A percentile compares a stretch with the other conserved stretches of the same genome.
These are phyloP conservation scores for Salix purpurea DNA, from an alignment of 345 rosid genomes.

Conservation along the genomic window DNA sequence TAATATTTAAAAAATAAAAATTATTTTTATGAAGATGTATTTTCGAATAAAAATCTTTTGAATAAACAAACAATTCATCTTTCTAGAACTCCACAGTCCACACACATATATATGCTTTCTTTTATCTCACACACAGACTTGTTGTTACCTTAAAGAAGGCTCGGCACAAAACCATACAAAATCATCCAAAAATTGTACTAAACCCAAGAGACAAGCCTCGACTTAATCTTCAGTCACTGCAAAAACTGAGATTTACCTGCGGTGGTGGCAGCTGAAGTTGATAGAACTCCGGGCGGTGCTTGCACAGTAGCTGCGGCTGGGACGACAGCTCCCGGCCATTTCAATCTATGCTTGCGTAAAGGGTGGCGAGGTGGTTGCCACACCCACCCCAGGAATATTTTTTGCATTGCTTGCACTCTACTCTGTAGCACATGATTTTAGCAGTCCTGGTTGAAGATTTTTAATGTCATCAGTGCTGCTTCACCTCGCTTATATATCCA, in stretches of 20 bases:
- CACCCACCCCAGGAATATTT: slow-evolving; percentile 49
- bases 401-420: slow-evolving; percentile 44
- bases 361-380: slow-evolving; percentile 37
- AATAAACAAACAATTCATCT: too few relatives aligned
- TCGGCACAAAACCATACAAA: slow-evolving; percentile 8
- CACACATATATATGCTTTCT: too few relatives aligned
- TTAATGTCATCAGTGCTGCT: neutral
- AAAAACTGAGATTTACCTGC: slow-evolving; percentile 8
- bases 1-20: too few relatives aligned
- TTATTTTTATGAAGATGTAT: too few relatives aligned
- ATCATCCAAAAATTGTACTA: slow-evolving; percentile 16
- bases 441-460: neutral
- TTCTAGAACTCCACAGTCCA: too few relatives aligned
- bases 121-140: too few relatives aligned
- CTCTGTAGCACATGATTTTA: slow-evolving; percentile 41
- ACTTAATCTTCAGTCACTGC: neutral
- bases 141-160: neutral
- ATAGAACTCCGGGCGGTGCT: neutral
- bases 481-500: neutral
- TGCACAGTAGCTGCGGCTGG: slow-evolving; percentile 1
- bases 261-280: slow-evolving; percentile 3
- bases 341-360: slow-evolving; percentile 40
- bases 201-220: slow-evolving; percentile 8
- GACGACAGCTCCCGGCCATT: slow-evolving; percentile 48
- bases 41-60: too few relatives aligned